Base-by-base conservation (phyloP, 129 eudicot species). In the Artemisia annua region DNA sequence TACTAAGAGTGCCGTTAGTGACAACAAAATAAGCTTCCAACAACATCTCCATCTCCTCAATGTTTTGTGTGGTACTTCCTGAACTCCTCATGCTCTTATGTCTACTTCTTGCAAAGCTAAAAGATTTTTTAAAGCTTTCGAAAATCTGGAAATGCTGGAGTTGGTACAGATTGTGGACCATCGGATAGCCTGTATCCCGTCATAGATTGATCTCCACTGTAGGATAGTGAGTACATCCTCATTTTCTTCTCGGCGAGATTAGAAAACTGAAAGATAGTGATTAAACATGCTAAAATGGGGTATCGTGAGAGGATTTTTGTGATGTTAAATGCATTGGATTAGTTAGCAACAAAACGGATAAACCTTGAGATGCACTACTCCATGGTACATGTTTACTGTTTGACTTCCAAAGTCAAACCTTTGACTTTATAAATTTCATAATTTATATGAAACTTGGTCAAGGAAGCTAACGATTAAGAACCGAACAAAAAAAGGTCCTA, bases 61-160 rank as follows among this genome's bases (percentile, higher is more conserved):
- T 28, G 32, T 28, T 28, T 28, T 26, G 32, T 28, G 32, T 28
- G 32, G 32, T 28, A 28, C 32, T 28, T 28, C 30, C 30, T 26
- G 30, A 3, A 26, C 30, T 26, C 30, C 30, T 2, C 30, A 26
- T 26, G 30, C 30, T 26, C 30, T 3, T 26, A 26, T 26, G 30
- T 32, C 58, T 73, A 66, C 93, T 90, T 63, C 92, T 84, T 3
- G 96, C 91, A 18, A 85, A 80, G 83, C 98, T 94, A 52, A 86
- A 67, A 44, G 82, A 46, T 81, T 86, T 94, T 3, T 72, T 94
- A 96, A 59, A 90, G 91, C 81, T 66, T 86, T 69, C 85, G 84
- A 44, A 74, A 63, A 22, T 82, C 89, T 20, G 98, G 98, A 75
- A 97, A 87, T 32, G 87, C 90, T 5, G 98, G 98, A 71, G 96